Conservation (phyloP, 176 grass and related monocot species). For the Miscanthus lutarioriparius region DNA sequence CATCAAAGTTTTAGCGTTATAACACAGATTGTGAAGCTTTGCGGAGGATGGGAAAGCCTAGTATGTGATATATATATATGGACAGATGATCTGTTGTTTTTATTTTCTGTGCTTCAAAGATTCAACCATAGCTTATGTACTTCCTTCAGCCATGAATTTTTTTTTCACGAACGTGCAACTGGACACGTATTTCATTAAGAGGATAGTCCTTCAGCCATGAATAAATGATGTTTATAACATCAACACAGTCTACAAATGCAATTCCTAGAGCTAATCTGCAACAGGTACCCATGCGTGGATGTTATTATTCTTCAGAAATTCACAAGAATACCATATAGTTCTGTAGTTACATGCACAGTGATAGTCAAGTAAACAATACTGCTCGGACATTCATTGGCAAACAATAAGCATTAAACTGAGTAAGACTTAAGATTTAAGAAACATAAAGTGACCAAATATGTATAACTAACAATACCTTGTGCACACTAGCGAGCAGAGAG, state of each 20-base stretch:
- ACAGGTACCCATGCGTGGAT: background rate
- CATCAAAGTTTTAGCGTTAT: background rate
- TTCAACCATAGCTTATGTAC: background rate
- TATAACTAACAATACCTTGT: constrained; percentile 52
- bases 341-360: background rate
- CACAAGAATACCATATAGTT: background rate
- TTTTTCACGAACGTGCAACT: no score
- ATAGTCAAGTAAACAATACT: background rate
- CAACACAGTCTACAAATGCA: background rate
- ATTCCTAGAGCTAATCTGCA: background rate
- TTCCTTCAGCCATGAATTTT: no score
- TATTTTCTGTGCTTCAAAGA: background rate
- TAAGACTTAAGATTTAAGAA: background rate
- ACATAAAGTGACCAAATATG: background rate
- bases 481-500: constrained; percentile 59
- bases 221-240: background rate
- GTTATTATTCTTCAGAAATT: background rate
- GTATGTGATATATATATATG: background rate
- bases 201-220: no score
- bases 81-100: background rate
- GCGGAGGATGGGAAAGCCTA: background rate
- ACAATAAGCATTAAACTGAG: background rate
- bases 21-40: background rate
- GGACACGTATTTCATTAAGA: no score
- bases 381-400: background rate